Base-by-base conservation (phyloP, 192 early-diverging fungal genomes). In the Backusella sp. region DNA sequence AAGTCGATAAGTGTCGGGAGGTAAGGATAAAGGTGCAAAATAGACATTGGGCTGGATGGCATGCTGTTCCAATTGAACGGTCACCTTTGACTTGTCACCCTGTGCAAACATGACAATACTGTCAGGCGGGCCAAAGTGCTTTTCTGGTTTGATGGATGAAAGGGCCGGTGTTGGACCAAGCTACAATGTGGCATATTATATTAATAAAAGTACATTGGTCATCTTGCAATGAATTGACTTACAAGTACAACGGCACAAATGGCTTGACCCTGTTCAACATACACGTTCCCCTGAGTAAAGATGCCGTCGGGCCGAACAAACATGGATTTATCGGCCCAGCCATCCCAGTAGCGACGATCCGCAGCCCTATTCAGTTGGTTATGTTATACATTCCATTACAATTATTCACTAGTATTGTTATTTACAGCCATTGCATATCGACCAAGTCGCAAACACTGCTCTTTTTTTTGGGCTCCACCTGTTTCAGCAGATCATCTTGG, bases 181-280 rank as follows among this genome's bases (percentile, higher is more conserved):
- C 74, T 79, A 26, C 3, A 39, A 39, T 53, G 21, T 39, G 3
- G 39, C 39, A 41, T 41, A 41, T 41, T 41, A 5, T 12, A 2
- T 39, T 39, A 44, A 5, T 44, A 41, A 41, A 7, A 9, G 0
- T 41, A 41, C 6, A 39, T 0, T 9, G 9, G 3, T 32, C 3
- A 32, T 41, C 0, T 9, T 41, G 11, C 1, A 11, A 41, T 41
- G 14, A 0, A 49, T 21, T 23, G 21, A 42, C 73, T 72, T 79
- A 79, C 78, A 28, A 81, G 46, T 5, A 77, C 80, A 66, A 77
- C 76, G 15, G 77, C 68, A 72, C 80, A 81, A 0, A 66, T 46
- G 30, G 68, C 67, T 15, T 70, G 70, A 4, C 73, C 73, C 44
- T 77, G 56, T 0, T 73, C 44, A 17, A 75, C 44, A 56, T 71